Percentiles rank a stretch among this genome's conserved stretches.
These are phyloP conservation scores for Zymoseptoria tritici DNA, from an alignment of 2,329 filamentous ascomycete species.

Conservation along the genomic window DNA sequence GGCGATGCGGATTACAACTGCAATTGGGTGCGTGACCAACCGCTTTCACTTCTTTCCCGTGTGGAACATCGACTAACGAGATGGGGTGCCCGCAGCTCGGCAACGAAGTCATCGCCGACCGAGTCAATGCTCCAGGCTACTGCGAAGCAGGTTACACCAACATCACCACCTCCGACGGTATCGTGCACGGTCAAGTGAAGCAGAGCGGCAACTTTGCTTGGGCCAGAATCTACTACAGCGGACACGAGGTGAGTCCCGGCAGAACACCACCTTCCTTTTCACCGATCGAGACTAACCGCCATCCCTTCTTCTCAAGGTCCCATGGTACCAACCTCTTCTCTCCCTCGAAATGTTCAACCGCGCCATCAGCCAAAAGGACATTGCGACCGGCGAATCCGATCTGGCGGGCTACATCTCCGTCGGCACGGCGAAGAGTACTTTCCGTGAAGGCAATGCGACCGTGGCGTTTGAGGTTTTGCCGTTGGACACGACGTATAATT, in stretches of 20 bases:
- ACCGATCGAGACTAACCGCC: too few relatives aligned
- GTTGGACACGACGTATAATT: conserved; percentile 40
- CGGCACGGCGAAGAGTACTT: conserved; percentile 23
- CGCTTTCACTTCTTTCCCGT: too few relatives aligned
- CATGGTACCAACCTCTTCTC: conserved; percentile 45
- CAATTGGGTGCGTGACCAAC: conserved; percentile 33
- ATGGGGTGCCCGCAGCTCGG: conserved; percentile 23
- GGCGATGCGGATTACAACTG: conserved; percentile 45
- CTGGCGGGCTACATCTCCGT: conserved; percentile 17
- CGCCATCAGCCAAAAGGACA: conserved; percentile 39
- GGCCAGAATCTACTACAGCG: conserved; percentile 42
- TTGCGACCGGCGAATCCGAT: conserved; percentile 40
- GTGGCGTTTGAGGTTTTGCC: conserved; percentile 38
- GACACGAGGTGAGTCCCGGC: conserved; percentile 31
- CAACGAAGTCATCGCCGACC: conserved; percentile 33
- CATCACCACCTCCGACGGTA: conserved; percentile 36
- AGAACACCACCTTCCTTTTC: too few relatives aligned
- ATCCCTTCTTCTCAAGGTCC: conserved; percentile 27
- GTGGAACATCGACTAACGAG: too few relatives aligned
- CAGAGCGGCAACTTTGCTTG: conserved; percentile 46
- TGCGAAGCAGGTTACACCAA: conserved; percentile 41
- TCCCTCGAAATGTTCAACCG: conserved; percentile 45
- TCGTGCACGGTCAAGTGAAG: conserved; percentile 46
- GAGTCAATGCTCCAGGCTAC: conserved; percentile 38
- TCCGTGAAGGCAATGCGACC: conserved; percentile 39